Conservation (phyloP, 208 protist species). For the Crithidia thermophila region DNA sequence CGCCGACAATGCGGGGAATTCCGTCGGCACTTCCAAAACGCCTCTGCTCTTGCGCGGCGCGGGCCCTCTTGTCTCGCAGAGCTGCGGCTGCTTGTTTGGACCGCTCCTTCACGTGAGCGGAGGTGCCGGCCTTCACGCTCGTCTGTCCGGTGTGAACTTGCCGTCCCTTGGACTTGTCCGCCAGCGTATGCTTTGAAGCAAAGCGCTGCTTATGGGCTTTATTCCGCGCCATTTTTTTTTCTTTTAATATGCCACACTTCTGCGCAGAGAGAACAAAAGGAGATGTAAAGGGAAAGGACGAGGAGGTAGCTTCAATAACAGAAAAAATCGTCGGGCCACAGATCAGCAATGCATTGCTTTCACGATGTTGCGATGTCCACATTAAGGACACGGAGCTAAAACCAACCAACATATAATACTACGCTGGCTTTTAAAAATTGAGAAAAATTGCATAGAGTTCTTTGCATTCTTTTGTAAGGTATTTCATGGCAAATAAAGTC, state of each 20-base stretch:
- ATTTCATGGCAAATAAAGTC: too few relatives aligned
- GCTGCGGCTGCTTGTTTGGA: slow-evolving; percentile 48
- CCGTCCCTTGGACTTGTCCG: slow-evolving; percentile 71
- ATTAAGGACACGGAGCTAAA: too few relatives aligned
- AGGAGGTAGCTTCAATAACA: too few relatives aligned
- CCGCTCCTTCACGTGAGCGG: slow-evolving; percentile 54
- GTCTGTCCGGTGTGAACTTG: slow-evolving; percentile 41
- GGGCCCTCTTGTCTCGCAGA: slow-evolving; percentile 51
- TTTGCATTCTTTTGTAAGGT: too few relatives aligned
- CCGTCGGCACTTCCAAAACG: slow-evolving; percentile 53
- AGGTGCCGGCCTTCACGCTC: slow-evolving; percentile 47
- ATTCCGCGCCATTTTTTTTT: slow-evolving; percentile 64
- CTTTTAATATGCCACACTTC: not conserved
- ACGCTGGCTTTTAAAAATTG: too few relatives aligned
- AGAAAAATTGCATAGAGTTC: too few relatives aligned
- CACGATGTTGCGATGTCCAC: too few relatives aligned
- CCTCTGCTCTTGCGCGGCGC: slow-evolving; percentile 47
- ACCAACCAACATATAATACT: too few relatives aligned
- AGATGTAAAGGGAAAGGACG: not conserved
- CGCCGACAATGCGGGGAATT: slow-evolving; percentile 71
- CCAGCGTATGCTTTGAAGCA: slow-evolving; percentile 46
- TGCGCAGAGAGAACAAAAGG: not conserved
- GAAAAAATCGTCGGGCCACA: too few relatives aligned
- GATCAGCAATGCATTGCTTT: too few relatives aligned
- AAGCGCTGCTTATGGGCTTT: slow-evolving; percentile 72